A percentile compares a stretch with the other conserved stretches of the same genome.
These are phyloP conservation scores for Paspalum vaginatum DNA, from an alignment of 176 grass and related monocot species.

Conservation along the genomic window DNA sequence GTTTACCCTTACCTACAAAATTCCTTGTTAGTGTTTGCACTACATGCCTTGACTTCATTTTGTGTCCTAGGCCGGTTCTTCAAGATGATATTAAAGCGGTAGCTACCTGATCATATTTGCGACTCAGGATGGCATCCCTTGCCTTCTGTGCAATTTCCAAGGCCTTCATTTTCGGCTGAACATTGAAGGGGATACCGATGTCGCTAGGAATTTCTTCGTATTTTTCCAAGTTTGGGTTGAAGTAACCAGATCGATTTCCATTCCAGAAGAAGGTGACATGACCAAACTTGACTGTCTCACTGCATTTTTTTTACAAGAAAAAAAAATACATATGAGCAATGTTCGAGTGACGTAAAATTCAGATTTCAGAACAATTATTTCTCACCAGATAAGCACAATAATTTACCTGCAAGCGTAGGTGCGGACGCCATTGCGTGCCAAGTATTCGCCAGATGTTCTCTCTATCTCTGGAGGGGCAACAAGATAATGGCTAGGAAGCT, in stretches of 20 bases:
- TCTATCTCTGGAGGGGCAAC: constrained; percentile 88
- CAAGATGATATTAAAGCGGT: neutral
- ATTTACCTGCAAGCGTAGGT: constrained; percentile 91
- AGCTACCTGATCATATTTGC: constrained; percentile 80
- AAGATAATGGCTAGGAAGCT: constrained; percentile 79
- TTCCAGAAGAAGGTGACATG: constrained; percentile 99
- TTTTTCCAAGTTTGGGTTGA: constrained; percentile 67
- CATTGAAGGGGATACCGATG: constrained; percentile 79
- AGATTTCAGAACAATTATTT: neutral
- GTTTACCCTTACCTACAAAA: constrained; percentile 78
- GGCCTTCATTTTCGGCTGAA: constrained; percentile 87
- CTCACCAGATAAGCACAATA: neutral
- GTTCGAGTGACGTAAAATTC: neutral
- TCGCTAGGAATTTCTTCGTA: constrained; percentile 95
- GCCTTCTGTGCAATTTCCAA: constrained; percentile 82
- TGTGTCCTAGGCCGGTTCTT: neutral
- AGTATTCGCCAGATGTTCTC: constrained; percentile 82
- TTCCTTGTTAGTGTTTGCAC: neutral
- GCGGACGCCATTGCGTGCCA: constrained; percentile 68
- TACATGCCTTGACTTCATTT: neutral
- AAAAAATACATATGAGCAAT: neutral
- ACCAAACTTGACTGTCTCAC: constrained; percentile 94
- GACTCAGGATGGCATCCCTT: constrained; percentile 77
- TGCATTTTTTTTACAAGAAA: constrained; percentile 37
- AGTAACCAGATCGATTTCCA: constrained; percentile 94